These are phyloP conservation scores for Periconia digitata DNA, from an alignment of 2,329 filamentous ascomycete species.

Conservation along the genomic window DNA sequence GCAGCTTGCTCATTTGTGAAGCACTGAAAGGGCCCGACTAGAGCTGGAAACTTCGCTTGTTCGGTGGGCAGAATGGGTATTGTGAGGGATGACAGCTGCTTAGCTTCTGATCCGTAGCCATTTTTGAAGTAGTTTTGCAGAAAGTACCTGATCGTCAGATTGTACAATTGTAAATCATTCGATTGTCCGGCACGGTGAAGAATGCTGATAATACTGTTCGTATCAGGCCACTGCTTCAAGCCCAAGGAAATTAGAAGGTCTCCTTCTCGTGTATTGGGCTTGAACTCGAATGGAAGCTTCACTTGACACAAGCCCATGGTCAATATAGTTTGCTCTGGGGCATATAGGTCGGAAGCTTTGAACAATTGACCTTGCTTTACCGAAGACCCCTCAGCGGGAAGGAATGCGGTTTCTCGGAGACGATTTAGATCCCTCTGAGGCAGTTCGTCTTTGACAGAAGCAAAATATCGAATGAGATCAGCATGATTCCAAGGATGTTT, in stretches of 20 bases:
- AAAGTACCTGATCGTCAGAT: slow-evolving; percentile 77
- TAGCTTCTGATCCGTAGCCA: slow-evolving; percentile 64
- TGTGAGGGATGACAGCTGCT: slow-evolving; percentile 53
- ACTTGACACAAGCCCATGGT: slow-evolving; percentile 52
- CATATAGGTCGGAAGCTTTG: slow-evolving; percentile 40
- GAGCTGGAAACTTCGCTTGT: slow-evolving; percentile 58
- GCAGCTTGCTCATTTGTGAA: slow-evolving; percentile 79
- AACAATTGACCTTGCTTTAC: slow-evolving; percentile 35
- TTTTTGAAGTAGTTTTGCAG: slow-evolving; percentile 78
- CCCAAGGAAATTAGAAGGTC: slow-evolving; percentile 74
- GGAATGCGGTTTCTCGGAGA: slow-evolving; percentile 76
- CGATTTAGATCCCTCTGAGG: slow-evolving; percentile 78
- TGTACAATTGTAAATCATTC: slow-evolving; percentile 58
- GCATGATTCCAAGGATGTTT: slow-evolving; percentile 81
- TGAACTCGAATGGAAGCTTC: slow-evolving; percentile 75
- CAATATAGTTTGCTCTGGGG: slow-evolving; percentile 35
- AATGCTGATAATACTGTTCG: slow-evolving; percentile 73
- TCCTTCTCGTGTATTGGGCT: slow-evolving; percentile 58
- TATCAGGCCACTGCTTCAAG: slow-evolving; percentile 69
- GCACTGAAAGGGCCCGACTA: slow-evolving; percentile 75
- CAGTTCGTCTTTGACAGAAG: slow-evolving; percentile 88
- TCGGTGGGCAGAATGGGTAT: slow-evolving; percentile 68
- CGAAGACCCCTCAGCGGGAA: slow-evolving; percentile 62
- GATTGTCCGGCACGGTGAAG: slow-evolving; percentile 65
- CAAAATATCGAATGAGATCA: slow-evolving; percentile 90